Percentiles rank a stretch among this genome's conserved stretches.
phyloP scores from a whole-genome alignment of 1,284 basidiomycete species.

The Cerrena zonata region DNA sequence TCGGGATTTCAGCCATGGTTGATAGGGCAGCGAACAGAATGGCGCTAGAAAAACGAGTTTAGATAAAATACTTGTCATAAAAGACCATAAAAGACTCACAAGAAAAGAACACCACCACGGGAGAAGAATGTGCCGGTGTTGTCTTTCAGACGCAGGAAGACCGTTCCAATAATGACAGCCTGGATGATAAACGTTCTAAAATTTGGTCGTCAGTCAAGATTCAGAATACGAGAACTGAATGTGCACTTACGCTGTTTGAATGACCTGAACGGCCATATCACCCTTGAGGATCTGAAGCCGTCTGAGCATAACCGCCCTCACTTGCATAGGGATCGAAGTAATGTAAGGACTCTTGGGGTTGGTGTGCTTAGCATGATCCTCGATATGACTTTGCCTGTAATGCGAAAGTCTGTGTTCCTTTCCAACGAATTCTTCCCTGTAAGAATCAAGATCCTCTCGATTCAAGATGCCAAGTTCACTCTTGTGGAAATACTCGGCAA shows the following conservation, averaged over 20 bases:
- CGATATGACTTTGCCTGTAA: slow-evolving; percentile 45
- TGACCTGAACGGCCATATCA: slow-evolving; percentile 38
- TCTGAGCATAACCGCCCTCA: slow-evolving; percentile 58
- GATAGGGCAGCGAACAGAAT: slow-evolving; percentile 50
- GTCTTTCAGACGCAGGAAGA: slow-evolving; percentile 62
- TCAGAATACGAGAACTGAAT: neutral
- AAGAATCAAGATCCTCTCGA: slow-evolving; percentile 40
- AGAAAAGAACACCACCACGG: slow-evolving; percentile 73
- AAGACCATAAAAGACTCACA: slow-evolving; percentile 35
- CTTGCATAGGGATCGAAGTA: slow-evolving; percentile 45
- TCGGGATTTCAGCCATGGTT: slow-evolving; percentile 69
- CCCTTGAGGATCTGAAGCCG: slow-evolving; percentile 66
- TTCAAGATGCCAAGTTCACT: slow-evolving; percentile 37
- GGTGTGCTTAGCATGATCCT: slow-evolving; percentile 41
- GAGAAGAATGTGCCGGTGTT: slow-evolving; percentile 70
- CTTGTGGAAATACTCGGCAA: slow-evolving; percentile 41
- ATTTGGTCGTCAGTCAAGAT: neutral
- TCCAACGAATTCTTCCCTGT: slow-evolving; percentile 33
- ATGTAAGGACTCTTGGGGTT: slow-evolving; percentile 27
- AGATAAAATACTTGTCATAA: neutral
- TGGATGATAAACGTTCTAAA: slow-evolving; percentile 14
- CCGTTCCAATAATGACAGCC: slow-evolving; percentile 38
- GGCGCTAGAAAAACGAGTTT: slow-evolving; percentile 37
- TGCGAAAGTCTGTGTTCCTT: slow-evolving; percentile 25
- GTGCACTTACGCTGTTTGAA: slow-evolving; percentile 20